Conservation (phyloP, 1,284 basidiomycete genomes). For the Trichosporon sp. region DNA sequence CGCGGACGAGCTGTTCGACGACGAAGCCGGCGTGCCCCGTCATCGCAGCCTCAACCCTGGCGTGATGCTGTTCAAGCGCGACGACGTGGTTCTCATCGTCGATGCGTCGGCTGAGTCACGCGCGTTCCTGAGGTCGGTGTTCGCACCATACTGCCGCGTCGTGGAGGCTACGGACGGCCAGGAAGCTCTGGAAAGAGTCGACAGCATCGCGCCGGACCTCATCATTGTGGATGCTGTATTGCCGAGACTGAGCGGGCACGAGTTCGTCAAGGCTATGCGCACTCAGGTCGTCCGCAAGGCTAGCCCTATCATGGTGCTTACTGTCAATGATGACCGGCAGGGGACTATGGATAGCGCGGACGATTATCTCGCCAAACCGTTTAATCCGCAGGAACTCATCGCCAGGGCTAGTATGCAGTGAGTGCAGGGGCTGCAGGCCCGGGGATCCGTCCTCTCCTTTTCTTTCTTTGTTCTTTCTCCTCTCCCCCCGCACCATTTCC, state of each 20-base stretch:
- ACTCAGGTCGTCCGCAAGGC: slow-evolving; percentile 18
- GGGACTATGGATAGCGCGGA: slow-evolving; percentile 38
- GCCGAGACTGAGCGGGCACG: slow-evolving; percentile 40
- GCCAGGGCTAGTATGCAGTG: slow-evolving; percentile 45
- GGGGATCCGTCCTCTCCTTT: too few species aligned
- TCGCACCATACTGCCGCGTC: slow-evolving; percentile 46
- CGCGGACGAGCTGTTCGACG: slow-evolving; percentile 1
- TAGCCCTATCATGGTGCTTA: slow-evolving; percentile 40
- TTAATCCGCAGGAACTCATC: slow-evolving; percentile 48
- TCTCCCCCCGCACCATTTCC: too few species aligned
- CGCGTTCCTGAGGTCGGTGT: slow-evolving; percentile 40
- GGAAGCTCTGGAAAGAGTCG: slow-evolving; percentile 43
- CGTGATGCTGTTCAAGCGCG: slow-evolving; percentile 41
- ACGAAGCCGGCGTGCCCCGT: neutral
- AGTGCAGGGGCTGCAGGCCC: too few species aligned
- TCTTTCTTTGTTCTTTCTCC: too few species aligned
- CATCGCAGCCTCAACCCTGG: slow-evolving; percentile 31
- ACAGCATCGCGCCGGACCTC: slow-evolving; percentile 27
- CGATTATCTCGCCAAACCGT: slow-evolving; percentile 44
- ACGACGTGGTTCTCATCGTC: slow-evolving; percentile 42
- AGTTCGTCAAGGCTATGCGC: slow-evolving; percentile 27
- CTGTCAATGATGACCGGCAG: slow-evolving; percentile 38
- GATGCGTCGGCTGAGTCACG: slow-evolving; percentile 38
- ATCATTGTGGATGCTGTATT: slow-evolving; percentile 50
- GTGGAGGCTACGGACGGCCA: slow-evolving; percentile 47